phyloP scores from a whole-genome alignment of 2,329 filamentous ascomycete genomes.

The Gnomoniopsis sp. region DNA sequence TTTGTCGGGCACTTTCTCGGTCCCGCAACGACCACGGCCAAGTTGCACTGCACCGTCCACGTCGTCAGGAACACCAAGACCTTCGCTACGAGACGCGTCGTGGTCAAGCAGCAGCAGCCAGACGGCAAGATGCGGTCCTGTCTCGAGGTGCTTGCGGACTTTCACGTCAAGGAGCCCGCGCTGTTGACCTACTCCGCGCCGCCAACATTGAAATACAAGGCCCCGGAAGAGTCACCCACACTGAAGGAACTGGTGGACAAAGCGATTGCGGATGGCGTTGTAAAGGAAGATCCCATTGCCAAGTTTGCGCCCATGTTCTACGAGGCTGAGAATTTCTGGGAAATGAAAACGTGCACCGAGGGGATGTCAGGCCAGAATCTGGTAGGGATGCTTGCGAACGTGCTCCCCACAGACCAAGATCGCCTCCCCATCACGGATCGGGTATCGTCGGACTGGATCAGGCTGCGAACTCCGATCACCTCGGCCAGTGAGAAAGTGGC shows the following conservation, averaged over 20 bases:
- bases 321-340: conserved; percentile 28
- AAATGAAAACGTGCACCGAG: conserved; percentile 34
- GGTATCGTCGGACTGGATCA: conserved; percentile 40
- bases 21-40: conserved; percentile 37
- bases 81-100: conserved; percentile 44
- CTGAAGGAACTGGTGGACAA: conserved; percentile 16
- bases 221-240: conserved; percentile 24
- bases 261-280: conserved; percentile 23
- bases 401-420: conserved; percentile 32
- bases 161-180: conserved; percentile 38
- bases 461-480: conserved; percentile 21
- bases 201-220: conserved; percentile 30
- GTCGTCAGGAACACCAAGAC: conserved; percentile 40
- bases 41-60: conserved; percentile 33
- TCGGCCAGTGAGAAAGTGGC: conserved; percentile 31
- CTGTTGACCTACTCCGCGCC: conserved; percentile 36
- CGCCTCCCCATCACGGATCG: conserved; percentile 33
- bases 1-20: conserved; percentile 44
- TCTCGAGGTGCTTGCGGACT: conserved; percentile 43
- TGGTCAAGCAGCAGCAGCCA: conserved; percentile 38
- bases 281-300: conserved; percentile 23
- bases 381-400: conserved; percentile 33
- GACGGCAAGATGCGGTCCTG: conserved; percentile 35
- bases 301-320: conserved; percentile 28
- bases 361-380: conserved; percentile 42